Base-by-base conservation (phyloP, 805 yeast genomes). In the Isabelozyma pseudorhagii region DNA sequence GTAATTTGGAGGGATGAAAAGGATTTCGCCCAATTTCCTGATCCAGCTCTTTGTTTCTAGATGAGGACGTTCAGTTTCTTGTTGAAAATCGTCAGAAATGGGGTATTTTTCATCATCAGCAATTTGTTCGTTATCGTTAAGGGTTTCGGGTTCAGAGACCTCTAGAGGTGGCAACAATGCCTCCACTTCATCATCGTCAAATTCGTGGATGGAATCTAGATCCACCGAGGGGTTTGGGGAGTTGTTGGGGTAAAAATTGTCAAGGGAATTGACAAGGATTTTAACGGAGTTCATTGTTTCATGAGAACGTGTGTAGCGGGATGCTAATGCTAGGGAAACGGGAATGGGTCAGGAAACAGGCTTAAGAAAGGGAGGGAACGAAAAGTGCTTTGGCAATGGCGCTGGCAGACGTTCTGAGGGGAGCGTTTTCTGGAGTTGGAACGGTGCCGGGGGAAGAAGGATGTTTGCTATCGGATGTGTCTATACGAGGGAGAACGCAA, bases 1-100 rank as follows among this genome's bases (percentile, higher is more conserved):
- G 40, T 75, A 55, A 52, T 79, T 75, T 8, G 87, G 85, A 0
- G 81, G 45, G 52, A 78, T 82, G 31, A 78, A 14, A n/a, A 18
- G 17, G 40, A 40, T 28, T 40, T 29, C 11, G 41, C 45, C 27
- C 25, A 27, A 34, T 38, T 11, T 18, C 5, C 11, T 4, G 21
- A 42, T 11, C 38, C 18, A 28, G 7, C 17, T 28, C 18, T 27
- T 15, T 8, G 25, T 4, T 27, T 41, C 14, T 41, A 17, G 28
- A 3, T 2, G 27, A 9, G 40, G 14, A 8, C 17, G 40, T n/a
- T 8, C 14, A 7, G 4, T 8, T 14, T 8, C 15, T 8, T 9
- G 36, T 9, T 21, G 15, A 17, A 9, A 9, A 15, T 21, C 28
- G 15, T 18, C 28, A 9, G 25, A 17, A 18, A 17, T 15, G 11